These are phyloP conservation scores for Heterobasidion annosum DNA, from an alignment of 1,284 basidiomycete genomes.

Conservation along the genomic window DNA sequence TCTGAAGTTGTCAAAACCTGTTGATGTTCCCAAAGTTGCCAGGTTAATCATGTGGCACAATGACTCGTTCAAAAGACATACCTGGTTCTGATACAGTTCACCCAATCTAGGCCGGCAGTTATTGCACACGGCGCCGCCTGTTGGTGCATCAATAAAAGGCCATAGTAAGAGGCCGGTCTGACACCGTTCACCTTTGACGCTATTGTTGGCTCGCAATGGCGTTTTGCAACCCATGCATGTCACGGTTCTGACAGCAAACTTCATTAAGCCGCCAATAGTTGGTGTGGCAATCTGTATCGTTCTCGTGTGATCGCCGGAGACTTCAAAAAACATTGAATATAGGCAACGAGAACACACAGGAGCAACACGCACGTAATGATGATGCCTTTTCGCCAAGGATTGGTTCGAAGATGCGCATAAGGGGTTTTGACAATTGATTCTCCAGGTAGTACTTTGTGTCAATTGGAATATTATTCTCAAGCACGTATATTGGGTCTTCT, in stretches of 20 bases:
- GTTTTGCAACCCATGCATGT: constrained; percentile 95
- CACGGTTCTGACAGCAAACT: constrained; percentile 89
- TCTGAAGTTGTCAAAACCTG: constrained; percentile 58
- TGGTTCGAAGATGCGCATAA: constrained; percentile 97
- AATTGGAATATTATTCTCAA: constrained; percentile 94
- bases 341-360: background rate
- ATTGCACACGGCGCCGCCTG: constrained; percentile 87
- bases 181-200: constrained; percentile 46
- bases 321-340: constrained; percentile 31
- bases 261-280: constrained; percentile 92
- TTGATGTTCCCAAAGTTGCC: background rate
- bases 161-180: background rate
- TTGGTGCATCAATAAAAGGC: background rate
- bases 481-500: constrained; percentile 90
- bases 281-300: constrained; percentile 93
- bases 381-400: constrained; percentile 86
- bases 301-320: constrained; percentile 89
- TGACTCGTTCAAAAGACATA: constrained; percentile 18
- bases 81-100: constrained; percentile 89
- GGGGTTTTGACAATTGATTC: constrained; percentile 90
- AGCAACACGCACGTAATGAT: constrained; percentile 58
- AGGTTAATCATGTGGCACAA: background rate
- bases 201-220: constrained; percentile 64
- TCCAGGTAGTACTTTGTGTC: constrained; percentile 97
- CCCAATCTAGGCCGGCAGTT: constrained; percentile 81